Evolutionary conservation across 176 grass and related monocot genomes (phyloP).

Genomic region (Ananas comosus): DNA sequence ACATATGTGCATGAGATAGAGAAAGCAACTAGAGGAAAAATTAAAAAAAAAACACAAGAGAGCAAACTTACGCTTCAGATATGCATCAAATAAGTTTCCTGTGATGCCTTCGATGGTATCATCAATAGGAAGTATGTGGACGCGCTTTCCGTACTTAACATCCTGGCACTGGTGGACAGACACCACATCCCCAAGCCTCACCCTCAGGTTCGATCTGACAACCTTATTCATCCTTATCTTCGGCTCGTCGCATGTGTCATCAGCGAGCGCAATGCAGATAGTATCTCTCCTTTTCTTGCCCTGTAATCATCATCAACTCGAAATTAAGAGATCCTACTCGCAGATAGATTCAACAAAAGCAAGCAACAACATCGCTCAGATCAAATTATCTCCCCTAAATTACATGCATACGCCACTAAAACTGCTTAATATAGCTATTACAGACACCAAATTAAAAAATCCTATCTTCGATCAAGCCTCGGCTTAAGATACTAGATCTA

Average conservation of each 20-base stretch:
- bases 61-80: conserved; percentile 37
- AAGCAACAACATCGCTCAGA: not conserved
- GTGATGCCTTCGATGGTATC: conserved; percentile 50
- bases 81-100: conserved; percentile 41
- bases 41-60: not conserved
- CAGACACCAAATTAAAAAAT: no score
- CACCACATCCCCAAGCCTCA: conserved; percentile 47
- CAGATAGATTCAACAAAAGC: not conserved
- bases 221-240: conserved; percentile 40
- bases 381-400: not conserved
- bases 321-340: not conserved
- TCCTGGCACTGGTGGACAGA: conserved; percentile 48
- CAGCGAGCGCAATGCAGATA: conserved; percentile 29
- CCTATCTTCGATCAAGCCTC: not conserved
- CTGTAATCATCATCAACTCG: conserved; percentile 10
- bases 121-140: conserved; percentile 50
- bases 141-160: conserved; percentile 28
- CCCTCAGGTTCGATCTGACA: conserved; percentile 42
- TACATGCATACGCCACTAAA: no score
- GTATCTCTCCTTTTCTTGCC: conserved; percentile 58
- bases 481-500: not conserved
- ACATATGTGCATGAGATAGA: not conserved
- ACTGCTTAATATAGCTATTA: no score
- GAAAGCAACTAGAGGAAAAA: not conserved
- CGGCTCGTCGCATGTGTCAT: conserved; percentile 41